Evolutionary conservation across 305 asterid species (phyloP).

Genomic region (Plantago coronopus): DNA sequence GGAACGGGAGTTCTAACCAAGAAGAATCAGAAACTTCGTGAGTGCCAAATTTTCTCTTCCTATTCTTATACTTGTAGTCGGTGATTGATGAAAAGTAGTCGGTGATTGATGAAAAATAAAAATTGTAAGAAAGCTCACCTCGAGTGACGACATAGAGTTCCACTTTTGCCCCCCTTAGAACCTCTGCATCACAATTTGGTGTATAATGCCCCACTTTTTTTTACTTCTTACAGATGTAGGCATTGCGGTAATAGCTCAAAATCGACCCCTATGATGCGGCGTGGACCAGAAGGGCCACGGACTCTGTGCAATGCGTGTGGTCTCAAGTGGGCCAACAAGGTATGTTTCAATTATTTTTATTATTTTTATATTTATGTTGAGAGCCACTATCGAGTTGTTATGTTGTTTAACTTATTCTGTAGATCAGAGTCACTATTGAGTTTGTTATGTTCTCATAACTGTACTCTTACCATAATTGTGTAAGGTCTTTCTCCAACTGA

Average conservation of each 20-base stretch:
- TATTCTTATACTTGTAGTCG: constrained; percentile 7
- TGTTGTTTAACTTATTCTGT: too few species aligned
- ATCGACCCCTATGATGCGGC: constrained; percentile 65
- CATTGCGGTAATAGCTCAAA: constrained; percentile 53
- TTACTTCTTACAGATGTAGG: constrained; percentile 35
- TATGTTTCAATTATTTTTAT: constrained; percentile 8
- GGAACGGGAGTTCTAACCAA: constrained; percentile 34
- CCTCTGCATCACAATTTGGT: neutral
- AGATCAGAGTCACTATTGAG: too few species aligned
- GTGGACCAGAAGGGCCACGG: constrained; percentile 62
- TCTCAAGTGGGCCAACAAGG: constrained; percentile 66
- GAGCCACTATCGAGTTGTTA: neutral
- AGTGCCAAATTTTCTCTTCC: constrained; percentile 26
- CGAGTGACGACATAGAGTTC: neutral
- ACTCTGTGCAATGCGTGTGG: constrained; percentile 63
- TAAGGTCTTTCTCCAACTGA: too few species aligned
- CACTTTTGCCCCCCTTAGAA: neutral
- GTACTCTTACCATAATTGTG: too few species aligned
- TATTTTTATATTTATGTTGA: neutral
- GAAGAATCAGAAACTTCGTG: constrained; percentile 59
- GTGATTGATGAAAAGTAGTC: neutral
- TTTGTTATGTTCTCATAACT: too few species aligned
- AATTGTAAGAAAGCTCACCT: constrained; percentile 7
- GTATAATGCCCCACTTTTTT: constrained; percentile 14
- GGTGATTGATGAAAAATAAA: neutral